These are phyloP conservation scores for Hamamelis virginiana DNA, from an alignment of 164 flowering plant genomes.

Conservation along the genomic window DNA sequence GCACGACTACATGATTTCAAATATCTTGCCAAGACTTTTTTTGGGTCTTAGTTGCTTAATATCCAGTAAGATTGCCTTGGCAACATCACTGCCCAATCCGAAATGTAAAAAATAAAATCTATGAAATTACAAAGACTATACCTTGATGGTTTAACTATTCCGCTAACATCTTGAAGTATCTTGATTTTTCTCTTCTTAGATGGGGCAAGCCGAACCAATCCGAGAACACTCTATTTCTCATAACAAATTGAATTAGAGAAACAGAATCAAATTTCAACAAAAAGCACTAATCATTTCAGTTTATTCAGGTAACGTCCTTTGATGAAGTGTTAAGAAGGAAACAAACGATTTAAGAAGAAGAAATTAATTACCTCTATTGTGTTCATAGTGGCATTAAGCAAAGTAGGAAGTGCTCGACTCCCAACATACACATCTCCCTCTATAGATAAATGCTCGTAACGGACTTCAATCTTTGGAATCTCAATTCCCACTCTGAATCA, in stretches of 20 bases:
- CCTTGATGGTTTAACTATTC: conserved; percentile 63
- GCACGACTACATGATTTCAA: too few relatives aligned
- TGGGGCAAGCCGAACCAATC: conserved; percentile 39
- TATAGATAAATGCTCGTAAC: conserved; percentile 32
- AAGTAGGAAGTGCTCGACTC: conserved; percentile 40
- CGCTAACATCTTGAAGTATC: conserved; percentile 51
- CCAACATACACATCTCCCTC: conserved; percentile 37
- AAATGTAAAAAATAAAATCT: too few relatives aligned
- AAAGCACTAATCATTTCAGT: too few relatives aligned
- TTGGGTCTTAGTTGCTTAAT: too few relatives aligned
- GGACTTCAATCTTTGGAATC: conserved; percentile 36
- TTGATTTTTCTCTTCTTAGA: conserved; percentile 48
- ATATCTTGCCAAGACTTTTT: too few relatives aligned
- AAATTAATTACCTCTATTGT: conserved; percentile 28
- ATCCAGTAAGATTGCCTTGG: too few relatives aligned
- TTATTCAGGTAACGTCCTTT: too few relatives aligned
- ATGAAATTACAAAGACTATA: too few relatives aligned
- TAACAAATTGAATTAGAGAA: background rate
- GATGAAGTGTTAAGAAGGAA: background rate
- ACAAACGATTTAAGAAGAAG: too few relatives aligned
- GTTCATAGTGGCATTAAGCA: conserved; percentile 31
- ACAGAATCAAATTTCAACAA: background rate
- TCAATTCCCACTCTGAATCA: conserved; percentile 28
- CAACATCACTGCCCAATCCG: too few relatives aligned
- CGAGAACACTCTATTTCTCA: conserved; percentile 33